Conservation (phyloP, 1,139 yeast species). For the Hemisphaericaspora subhashii region DNA sequence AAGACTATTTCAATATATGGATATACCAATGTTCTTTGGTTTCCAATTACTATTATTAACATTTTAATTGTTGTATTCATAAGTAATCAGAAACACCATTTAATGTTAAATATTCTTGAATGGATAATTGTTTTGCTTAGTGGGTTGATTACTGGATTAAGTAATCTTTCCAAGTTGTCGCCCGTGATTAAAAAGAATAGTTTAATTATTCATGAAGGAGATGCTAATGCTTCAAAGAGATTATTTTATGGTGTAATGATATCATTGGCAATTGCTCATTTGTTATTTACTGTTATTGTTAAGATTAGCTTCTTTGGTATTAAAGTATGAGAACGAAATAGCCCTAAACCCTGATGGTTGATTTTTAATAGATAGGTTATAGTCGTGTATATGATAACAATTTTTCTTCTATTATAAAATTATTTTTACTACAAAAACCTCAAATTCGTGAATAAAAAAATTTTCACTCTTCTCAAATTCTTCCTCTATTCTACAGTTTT, state of each 20-base stretch:
- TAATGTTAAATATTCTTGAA: constrained; percentile 37
- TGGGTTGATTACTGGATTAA: constrained; percentile 49
- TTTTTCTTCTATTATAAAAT: no score
- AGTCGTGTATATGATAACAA: constrained; percentile 8
- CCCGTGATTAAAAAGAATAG: constrained; percentile 41
- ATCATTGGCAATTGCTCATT: constrained; percentile 36
- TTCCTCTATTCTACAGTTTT: no score
- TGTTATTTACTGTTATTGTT: constrained; percentile 45
- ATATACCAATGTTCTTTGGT: constrained; percentile 76
- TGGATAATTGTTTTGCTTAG: constrained; percentile 50
- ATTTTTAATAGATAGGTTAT: no score
- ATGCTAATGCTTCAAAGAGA: constrained; percentile 21
- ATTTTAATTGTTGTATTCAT: constrained; percentile 48
- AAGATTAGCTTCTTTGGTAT: constrained; percentile 53
- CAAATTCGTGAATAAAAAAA: no score
- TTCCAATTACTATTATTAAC: constrained; percentile 68
- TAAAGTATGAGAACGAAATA: constrained; percentile 8
- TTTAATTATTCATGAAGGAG: constrained; percentile 28
- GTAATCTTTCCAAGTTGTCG: constrained; percentile 44
- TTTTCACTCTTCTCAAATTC: no score
- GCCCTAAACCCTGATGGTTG: constrained; percentile 7
- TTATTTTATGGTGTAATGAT: constrained; percentile 22
- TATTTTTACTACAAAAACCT: no score
- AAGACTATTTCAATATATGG: constrained; percentile 66
- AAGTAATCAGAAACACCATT: constrained; percentile 34